Conservation (phyloP, 371 early-diverging fungal genomes). For the Mortierella sp. region DNA sequence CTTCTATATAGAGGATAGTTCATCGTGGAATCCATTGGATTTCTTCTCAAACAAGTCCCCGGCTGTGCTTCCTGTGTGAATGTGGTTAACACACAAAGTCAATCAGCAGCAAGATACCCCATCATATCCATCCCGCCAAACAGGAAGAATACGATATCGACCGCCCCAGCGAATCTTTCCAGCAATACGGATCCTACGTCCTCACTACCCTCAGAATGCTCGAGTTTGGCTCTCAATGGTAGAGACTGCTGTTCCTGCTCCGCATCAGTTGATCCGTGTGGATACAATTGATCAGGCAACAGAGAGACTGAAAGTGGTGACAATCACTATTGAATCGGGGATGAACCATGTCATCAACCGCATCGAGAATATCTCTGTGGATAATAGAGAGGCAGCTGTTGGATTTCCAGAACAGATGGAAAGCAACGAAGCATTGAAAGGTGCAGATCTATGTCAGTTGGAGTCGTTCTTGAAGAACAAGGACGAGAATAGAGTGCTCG, state of each 20-base stretch:
- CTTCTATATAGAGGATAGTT: not conserved
- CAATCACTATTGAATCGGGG: too few relatives aligned
- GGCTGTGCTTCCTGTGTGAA: slow-evolving; percentile 35
- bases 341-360: too few relatives aligned
- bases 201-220: slow-evolving; percentile 32
- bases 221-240: slow-evolving; percentile 23
- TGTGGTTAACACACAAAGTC: slow-evolving; percentile 33
- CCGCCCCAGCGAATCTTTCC: slow-evolving; percentile 14
- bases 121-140: slow-evolving; percentile 27
- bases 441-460: too few relatives aligned
- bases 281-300: too few relatives aligned
- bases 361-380: too few relatives aligned
- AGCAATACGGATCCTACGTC: slow-evolving; percentile 15
- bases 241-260: slow-evolving; percentile 14
- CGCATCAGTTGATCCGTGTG: too few relatives aligned
- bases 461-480: too few relatives aligned
- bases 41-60: slow-evolving; percentile 9
- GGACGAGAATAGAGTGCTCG: too few relatives aligned
- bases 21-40: not conserved
- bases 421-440: too few relatives aligned
- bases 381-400: too few relatives aligned
- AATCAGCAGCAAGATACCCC: slow-evolving; percentile 10
- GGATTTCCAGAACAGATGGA: too few relatives aligned
- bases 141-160: slow-evolving; percentile 30
- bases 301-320: too few relatives aligned